Evolutionary conservation across 306 rosid species (phyloP), one percentile per base, ranked within the genome.

Genomic region (Cucurbita ficifolia): DNA sequence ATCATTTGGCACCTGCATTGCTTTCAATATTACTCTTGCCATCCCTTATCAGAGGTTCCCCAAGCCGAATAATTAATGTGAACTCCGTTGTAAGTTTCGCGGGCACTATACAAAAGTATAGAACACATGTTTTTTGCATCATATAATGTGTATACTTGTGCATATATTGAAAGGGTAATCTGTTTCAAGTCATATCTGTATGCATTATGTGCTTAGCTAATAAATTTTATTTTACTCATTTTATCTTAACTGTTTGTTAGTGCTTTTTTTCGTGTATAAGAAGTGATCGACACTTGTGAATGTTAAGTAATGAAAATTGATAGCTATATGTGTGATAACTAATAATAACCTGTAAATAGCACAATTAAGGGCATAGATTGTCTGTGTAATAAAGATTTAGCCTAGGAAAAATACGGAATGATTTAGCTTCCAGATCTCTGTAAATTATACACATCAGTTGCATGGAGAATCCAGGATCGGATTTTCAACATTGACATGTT

Each of bases 1-100:
- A 95, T 81, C 99, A 95, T 83, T 88, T 95, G 58, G 99, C 92
- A 70, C 97, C 99, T 45, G 91, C 97, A 57, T 79, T 95, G 88
- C 96, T 95, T 77, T 89, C 97, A 13, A 22, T 89, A 75, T 92
- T 95, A 84, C 96, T 94, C 68, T 84, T 94, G 88, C 99, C 97
- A 79, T 91, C 99, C 76, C 99, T 94, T 68, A 60, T 93, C 73
- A 86, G 88, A 85, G 98, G 95, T 52, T 89, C 97, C 82, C 95
- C 98, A 40, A 88, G 98, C 87, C 96, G 98, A 68, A 87, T 94
- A 76, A 84, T 94, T 76, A 90, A 94, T 73, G 74, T 94, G 87
- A 94, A 94, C 75, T 88, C 97, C 38, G 21, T 89, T 55, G 99
- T 94, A 91, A 91, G 96, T 87, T 74, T 77, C 81, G 49, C 73